Evolutionary conservation across 805 yeast species (phyloP), one percentile per base, ranked within the genome.

Genomic region (Teunomyces pallodes): DNA sequence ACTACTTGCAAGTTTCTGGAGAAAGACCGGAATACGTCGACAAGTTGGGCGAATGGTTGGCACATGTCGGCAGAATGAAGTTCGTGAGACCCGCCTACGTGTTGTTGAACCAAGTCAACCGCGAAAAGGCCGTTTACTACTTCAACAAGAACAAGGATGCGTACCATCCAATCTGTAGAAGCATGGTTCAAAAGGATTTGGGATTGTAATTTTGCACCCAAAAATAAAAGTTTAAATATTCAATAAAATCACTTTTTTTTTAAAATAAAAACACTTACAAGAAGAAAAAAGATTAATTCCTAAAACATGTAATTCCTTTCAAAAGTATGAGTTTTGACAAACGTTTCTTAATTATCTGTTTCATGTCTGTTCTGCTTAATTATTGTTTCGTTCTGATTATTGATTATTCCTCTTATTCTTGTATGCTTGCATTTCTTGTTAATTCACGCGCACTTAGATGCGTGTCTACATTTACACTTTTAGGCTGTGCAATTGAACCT

Each of bases 131-230:
- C 3, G 54, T 64, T 16, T 49, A 47, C 8, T 60, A 60, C 7
- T 67, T 65, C 52, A 44, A 53, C 7, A 53, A 46, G 46, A 57
- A 49, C 44, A 57, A 56, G 49, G 29, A 42, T 9, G 51, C 47
- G 10, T 67, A 67, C 49, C 73, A 67, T 48, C 73, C 73, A 14
- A 67, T 67, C 31, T 66, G 72, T 46, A 53, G 49, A 38, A 36
- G 83, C 12, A 73, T 90, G 80, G 94, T 91, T n/a, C 81, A 77
- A 58, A 91, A 90, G 68, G 97, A 91, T 66, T 72, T 90, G 41
- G 85, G 82, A 3, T 59, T 69, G 46, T n/a, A n/a, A 32, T 32
- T 32, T 32, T 32, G 35, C 35, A 32, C 35, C 35, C 35, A 32
- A 29, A 12, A 29, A 29, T 4, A 29, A 12, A 8, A 10, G 13